These are phyloP conservation scores for Coemansia biformis DNA, from an alignment of 192 early-diverging fungal genomes.

Conservation along the genomic window DNA sequence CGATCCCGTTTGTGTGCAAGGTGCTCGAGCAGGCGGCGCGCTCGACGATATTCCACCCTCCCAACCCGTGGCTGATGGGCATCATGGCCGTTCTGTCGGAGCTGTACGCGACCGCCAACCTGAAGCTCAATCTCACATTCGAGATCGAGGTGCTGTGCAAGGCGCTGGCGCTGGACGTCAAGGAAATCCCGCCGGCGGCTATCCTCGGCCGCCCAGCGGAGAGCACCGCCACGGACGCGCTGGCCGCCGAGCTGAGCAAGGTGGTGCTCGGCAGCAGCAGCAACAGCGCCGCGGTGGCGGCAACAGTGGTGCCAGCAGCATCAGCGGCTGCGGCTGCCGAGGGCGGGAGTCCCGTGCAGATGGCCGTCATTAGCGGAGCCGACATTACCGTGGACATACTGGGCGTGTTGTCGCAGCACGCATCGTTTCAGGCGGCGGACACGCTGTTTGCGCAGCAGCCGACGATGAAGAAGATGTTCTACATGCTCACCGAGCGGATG, in stretches of 20 bases:
- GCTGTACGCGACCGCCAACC: conserved; percentile 85
- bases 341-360: conserved; percentile 12
- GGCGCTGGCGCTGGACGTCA: conserved; percentile 76
- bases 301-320: not conserved
- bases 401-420: conserved; percentile 41
- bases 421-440: conserved; percentile 72
- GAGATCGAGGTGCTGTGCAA: conserved; percentile 98
- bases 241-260: conserved; percentile 23
- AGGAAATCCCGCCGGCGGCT: conserved; percentile 50
- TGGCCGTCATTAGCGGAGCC: conserved; percentile 30
- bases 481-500: conserved; percentile 81
- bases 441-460: conserved; percentile 79
- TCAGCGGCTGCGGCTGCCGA: not conserved
- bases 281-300: conserved; percentile 1
- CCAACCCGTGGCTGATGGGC: conserved; percentile 97
- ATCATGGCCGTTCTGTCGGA: conserved; percentile 89
- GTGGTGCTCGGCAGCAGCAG: conserved; percentile 16
- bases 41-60: conserved; percentile 86
- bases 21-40: conserved; percentile 83
- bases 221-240: conserved; percentile 16
- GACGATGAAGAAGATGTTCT: conserved; percentile 80
- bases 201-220: conserved; percentile 18
- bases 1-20: conserved; percentile 98
- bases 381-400: conserved; percentile 48
- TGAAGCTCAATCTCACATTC: conserved; percentile 95